Evolutionary conservation across 2,329 filamentous ascomycete genomes (phyloP).

Genomic region (Aspergillus intermedius): DNA sequence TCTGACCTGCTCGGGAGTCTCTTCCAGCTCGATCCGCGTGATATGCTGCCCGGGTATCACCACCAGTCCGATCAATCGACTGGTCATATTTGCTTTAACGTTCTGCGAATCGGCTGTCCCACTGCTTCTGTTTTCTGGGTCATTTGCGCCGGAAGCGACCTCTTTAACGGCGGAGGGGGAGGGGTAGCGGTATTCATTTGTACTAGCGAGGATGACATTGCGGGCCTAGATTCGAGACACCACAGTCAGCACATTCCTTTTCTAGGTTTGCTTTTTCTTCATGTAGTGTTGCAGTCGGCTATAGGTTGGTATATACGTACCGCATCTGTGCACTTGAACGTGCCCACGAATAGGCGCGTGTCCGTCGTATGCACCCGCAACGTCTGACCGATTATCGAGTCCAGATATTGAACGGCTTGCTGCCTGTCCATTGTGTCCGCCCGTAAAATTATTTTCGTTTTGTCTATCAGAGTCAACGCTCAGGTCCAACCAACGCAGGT

Average conservation of each 20-base stretch:
- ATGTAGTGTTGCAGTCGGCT: not conserved
- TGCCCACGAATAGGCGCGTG: conserved; percentile 78
- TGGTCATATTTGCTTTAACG: conserved; percentile 66
- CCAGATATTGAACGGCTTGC: conserved; percentile 32
- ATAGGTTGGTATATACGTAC: conserved; percentile 38
- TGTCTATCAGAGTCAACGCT: no score
- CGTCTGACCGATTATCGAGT: conserved; percentile 67
- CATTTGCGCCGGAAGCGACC: conserved; percentile 29
- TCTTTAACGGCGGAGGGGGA: conserved; percentile 44
- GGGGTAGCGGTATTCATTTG: conserved; percentile 83
- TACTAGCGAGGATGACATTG: conserved; percentile 78
- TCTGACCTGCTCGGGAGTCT: conserved; percentile 34
- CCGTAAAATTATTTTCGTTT: no score
- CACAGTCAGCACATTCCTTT: not conserved
- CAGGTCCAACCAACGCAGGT: not conserved
- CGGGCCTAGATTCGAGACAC: conserved; percentile 56
- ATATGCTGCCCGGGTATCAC: conserved; percentile 85
- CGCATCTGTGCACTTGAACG: conserved; percentile 90
- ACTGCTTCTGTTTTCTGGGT: conserved; percentile 13
- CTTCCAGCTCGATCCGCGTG: conserved; percentile 79
- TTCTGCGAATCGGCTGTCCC: conserved; percentile 14
- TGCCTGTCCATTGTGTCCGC: not conserved
- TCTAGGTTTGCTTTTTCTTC: not conserved
- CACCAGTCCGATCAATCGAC: conserved; percentile 79
- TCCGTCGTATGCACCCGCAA: conserved; percentile 76